Conservation (phyloP, 805 yeast species). For the Ogataea pignaliae region DNA sequence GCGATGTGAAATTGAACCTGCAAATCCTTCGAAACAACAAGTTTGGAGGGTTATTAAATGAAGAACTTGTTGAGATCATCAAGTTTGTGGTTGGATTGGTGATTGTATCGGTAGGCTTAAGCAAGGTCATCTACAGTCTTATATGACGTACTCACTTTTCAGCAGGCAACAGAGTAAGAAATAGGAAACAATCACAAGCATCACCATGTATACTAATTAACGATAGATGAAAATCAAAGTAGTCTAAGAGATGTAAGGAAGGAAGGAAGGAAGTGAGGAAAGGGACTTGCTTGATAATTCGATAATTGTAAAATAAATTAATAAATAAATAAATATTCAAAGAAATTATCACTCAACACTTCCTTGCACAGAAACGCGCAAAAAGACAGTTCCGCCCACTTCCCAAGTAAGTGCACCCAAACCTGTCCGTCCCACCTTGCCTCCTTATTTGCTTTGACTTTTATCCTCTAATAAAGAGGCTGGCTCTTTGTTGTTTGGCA, state of each 20-base stretch:
- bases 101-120: conserved; percentile 2
- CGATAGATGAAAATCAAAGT: no score
- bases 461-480: conserved; percentile 2
- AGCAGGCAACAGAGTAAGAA: not conserved
- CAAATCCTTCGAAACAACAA: conserved; percentile 7
- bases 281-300: no score
- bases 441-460: conserved; percentile 2
- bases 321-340: no score
- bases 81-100: conserved; percentile 5
- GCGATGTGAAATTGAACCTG: conserved; percentile 11
- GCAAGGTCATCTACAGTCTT: not conserved
- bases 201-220: no score
- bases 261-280: no score
- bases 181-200: not conserved
- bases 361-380: no score
- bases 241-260: no score
- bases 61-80: conserved; percentile 8
- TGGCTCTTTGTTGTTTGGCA: not conserved
- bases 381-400: no score
- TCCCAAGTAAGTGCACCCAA: no score
- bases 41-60: conserved; percentile 8
- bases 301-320: no score
- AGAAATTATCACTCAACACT: no score
- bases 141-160: not conserved
- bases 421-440: not conserved